phyloP scores from a whole-genome alignment of 257 asterid species.

The Paulownia fortunei region DNA sequence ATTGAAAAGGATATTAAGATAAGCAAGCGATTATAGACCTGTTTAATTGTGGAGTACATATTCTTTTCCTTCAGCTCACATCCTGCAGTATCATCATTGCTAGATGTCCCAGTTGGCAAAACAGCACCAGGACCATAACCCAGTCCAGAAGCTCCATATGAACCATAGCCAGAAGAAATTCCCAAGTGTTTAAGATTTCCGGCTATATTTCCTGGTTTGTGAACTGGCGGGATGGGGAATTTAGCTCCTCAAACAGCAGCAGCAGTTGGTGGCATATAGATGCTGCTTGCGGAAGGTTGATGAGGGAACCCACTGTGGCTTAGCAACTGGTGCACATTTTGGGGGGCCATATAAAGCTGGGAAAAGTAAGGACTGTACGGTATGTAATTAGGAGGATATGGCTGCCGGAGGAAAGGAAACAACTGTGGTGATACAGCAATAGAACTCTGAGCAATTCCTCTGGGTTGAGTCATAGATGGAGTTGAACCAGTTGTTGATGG shows the following conservation, averaged over 20 bases:
- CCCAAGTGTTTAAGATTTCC: slow-evolving; percentile 53
- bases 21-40: slow-evolving; percentile 43
- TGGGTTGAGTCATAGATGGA: slow-evolving; percentile 46
- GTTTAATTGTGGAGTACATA: slow-evolving; percentile 41
- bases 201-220: slow-evolving; percentile 50
- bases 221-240: slow-evolving; percentile 45
- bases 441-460: slow-evolving; percentile 48
- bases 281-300: slow-evolving; percentile 52
- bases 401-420: slow-evolving; percentile 53
- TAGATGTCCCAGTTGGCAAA: slow-evolving; percentile 43
- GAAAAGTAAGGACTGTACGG: slow-evolving; percentile 61
- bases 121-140: slow-evolving; percentile 47
- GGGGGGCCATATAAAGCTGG: slow-evolving; percentile 60
- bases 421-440: slow-evolving; percentile 52
- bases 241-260: slow-evolving; percentile 49
- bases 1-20: neutral
- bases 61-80: slow-evolving; percentile 59
- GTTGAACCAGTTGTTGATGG: slow-evolving; percentile 45
- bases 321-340: slow-evolving; percentile 49
- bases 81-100: slow-evolving; percentile 45
- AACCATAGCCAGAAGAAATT: slow-evolving; percentile 51
- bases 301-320: slow-evolving; percentile 63
- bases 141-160: slow-evolving; percentile 50
- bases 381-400: slow-evolving; percentile 62
- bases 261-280: slow-evolving; percentile 51